Base-by-base conservation (phyloP, 2,329 filamentous ascomycete genomes). In the Xylariaceae sp. region DNA sequence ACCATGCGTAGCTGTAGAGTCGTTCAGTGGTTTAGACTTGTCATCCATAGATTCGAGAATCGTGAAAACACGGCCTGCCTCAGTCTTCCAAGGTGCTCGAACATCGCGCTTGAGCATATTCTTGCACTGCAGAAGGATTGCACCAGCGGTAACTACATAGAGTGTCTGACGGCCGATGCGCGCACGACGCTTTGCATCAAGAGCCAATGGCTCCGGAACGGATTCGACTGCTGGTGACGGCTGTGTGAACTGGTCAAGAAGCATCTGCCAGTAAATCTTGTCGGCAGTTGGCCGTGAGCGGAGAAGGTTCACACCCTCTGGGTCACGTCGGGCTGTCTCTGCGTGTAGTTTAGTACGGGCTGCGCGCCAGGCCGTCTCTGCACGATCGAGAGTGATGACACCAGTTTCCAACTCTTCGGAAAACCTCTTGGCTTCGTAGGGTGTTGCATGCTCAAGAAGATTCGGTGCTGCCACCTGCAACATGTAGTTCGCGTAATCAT, bases 401-500 rank as follows among this genome's bases (percentile, higher is more conserved):
- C 81, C 79, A 19, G 75, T 71, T 54, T 83, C 80, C 28, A 90
- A 64, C 41, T 88, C 83, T 36, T 86, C 77, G 1, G 80, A 75
- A 61, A 94, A 94, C 38, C 79, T 77, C 58, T 85, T 85, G n/a
- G 83, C 79, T 64, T 94, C 89, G 66, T 93, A 93, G 14, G 83
- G 78, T 1, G 84, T 74, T 2, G 88, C 84, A 57, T 89, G 85
- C 57, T 86, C 81, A 48, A 90, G 82, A 47, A 94, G 77, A 6
- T 82, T 82, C 0, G 88, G 87, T 1, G 87, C 87, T 0, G 85
- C 84, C 28, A 87, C 80, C 67, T 85, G 83, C 45, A 94, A 74
- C 61, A 92, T 77, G 64, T 90, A 93, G 66, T 94, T 94, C 54
- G 88, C 86, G 63, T 92, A 91, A 63, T 94, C 89, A 53, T 90